Conservation (phyloP, 352 stramenopile species). For the Globisporangium echinulatum region DNA sequence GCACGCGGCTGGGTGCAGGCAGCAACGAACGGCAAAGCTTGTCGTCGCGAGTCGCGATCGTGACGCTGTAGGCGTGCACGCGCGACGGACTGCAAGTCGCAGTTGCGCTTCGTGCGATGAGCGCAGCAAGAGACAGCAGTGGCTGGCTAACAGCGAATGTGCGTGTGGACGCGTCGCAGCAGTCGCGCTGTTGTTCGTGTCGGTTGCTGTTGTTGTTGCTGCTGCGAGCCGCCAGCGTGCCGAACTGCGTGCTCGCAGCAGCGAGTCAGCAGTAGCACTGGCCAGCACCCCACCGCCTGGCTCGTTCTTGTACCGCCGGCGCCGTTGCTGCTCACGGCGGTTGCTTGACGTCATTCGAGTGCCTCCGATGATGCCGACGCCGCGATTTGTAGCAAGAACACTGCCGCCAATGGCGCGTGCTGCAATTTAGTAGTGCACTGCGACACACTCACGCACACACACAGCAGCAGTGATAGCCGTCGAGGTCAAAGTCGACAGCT, state of each 20-base stretch:
- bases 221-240: neutral
- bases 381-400: neutral
- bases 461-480: too few relatives aligned
- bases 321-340: neutral
- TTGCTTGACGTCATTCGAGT: constrained; percentile 11
- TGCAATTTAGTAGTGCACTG: too few relatives aligned
- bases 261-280: too few relatives aligned
- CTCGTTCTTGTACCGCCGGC: constrained; percentile 8
- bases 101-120: neutral
- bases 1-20: too few relatives aligned
- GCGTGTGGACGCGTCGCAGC: neutral
- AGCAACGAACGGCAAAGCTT: neutral
- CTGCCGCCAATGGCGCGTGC: too few relatives aligned
- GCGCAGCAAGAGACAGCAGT: neutral
- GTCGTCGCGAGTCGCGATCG: constrained; percentile 2
- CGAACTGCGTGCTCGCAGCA: neutral
- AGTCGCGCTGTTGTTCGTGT: neutral
- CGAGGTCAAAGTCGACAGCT: too few relatives aligned
- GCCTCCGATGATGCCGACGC: constrained; percentile 7
- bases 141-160: neutral
- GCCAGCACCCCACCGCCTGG: too few relatives aligned
- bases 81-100: neutral
- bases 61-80: constrained; percentile 5
- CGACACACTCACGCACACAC: too few relatives aligned
- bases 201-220: neutral